These are phyloP conservation scores for Fusarium penzigii DNA, from an alignment of 2,329 filamentous ascomycete genomes.

Conservation along the genomic window DNA sequence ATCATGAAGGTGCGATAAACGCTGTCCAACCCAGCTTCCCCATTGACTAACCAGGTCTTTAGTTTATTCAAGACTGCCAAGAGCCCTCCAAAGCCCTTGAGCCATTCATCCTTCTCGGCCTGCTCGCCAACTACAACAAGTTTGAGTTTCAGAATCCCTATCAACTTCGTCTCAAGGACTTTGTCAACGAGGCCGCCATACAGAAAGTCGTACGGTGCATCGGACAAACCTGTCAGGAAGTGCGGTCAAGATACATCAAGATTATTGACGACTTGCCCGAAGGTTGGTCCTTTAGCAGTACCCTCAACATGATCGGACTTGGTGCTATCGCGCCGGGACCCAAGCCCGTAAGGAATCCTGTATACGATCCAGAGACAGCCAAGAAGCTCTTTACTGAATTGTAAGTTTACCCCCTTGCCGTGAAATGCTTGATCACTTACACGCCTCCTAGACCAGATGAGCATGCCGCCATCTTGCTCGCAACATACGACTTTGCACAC, in stretches of 20 bases:
- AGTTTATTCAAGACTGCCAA: conserved; percentile 83
- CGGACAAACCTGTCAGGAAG: conserved; percentile 66
- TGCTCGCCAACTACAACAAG: conserved; percentile 97
- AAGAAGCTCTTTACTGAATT: conserved; percentile 79
- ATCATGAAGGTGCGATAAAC: conserved; percentile 76
- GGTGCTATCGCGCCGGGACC: conserved; percentile 71
- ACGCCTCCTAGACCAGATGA: conserved; percentile 64
- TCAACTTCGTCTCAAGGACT: conserved; percentile 86
- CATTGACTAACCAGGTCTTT: not conserved
- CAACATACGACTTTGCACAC: conserved; percentile 90
- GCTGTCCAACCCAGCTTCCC: not conserved
- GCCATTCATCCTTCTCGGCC: conserved; percentile 79
- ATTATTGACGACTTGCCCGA: conserved; percentile 90
- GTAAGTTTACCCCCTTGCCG: conserved; percentile 51
- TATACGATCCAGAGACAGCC: conserved; percentile 74
- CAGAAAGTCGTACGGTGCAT: conserved; percentile 77
- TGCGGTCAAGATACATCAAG: conserved; percentile 77
- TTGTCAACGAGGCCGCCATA: conserved; percentile 89
- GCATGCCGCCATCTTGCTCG: conserved; percentile 77
- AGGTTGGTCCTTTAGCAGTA: conserved; percentile 81
- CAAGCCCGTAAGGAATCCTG: conserved; percentile 57
- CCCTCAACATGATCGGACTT: conserved; percentile 82
- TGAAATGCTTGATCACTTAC: conserved; percentile 2
- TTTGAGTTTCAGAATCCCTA: conserved; percentile 99
- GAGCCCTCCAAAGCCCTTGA: conserved; percentile 63